Conservation (phyloP, 1,284 basidiomycete genomes). For the Crucibulum parvulum region DNA sequence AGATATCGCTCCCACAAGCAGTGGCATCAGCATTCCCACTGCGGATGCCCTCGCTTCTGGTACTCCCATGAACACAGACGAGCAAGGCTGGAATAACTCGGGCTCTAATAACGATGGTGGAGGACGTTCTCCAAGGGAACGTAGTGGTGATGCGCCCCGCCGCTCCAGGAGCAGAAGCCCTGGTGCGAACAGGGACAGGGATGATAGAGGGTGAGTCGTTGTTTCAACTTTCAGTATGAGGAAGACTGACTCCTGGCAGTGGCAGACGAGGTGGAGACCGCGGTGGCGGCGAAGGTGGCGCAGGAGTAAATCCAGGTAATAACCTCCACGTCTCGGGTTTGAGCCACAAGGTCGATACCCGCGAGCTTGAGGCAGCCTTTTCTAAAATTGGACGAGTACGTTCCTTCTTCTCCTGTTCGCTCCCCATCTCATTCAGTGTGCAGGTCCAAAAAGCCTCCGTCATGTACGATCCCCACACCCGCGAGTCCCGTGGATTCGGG, state of each 20-base stretch:
- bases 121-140: conserved; percentile 56
- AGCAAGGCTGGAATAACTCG: conserved; percentile 45
- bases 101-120: conserved; percentile 39
- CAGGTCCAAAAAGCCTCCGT: conserved; percentile 90
- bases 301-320: conserved; percentile 84
- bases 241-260: conserved; percentile 9
- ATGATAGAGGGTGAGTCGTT: conserved; percentile 60
- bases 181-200: conserved; percentile 43
- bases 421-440: neutral
- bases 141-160: conserved; percentile 57
- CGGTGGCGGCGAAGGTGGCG: conserved; percentile 6
- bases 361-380: conserved; percentile 89
- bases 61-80: conserved; percentile 44
- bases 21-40: conserved; percentile 73
- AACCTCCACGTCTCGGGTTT: conserved; percentile 96
- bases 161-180: conserved; percentile 78
- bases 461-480: conserved; percentile 97
- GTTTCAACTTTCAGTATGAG: conserved; percentile 9
- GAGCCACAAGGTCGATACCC: conserved; percentile 81
- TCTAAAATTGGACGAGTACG: conserved; percentile 89
- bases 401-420: conserved; percentile 16
- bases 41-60: conserved; percentile 57
- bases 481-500: conserved; percentile 96
- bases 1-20: conserved; percentile 71
- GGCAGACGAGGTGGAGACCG: conserved; percentile 37